Percentiles rank a stretch among this genome's conserved stretches.
These are phyloP conservation scores for Raphanus raphanistrum DNA, from an alignment of 345 rosid genomes.

Conservation along the genomic window DNA sequence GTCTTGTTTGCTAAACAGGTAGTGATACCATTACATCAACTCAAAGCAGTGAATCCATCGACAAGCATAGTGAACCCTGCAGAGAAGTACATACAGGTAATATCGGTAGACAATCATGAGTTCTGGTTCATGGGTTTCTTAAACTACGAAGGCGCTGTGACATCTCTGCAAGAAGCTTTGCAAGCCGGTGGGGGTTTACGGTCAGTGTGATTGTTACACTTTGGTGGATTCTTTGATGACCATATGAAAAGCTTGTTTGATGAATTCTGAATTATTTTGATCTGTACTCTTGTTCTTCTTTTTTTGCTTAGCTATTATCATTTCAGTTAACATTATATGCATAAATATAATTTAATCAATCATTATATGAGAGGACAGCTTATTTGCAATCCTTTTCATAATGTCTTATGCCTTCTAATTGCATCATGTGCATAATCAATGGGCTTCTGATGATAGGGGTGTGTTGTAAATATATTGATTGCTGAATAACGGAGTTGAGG, in stretches of 20 bases:
- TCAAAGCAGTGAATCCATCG: constrained; percentile 66
- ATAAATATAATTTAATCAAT: neutral
- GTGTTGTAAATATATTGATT: neutral
- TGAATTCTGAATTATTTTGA: constrained; percentile 14
- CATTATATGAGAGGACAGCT: neutral
- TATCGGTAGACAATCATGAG: constrained; percentile 58
- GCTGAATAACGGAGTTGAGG: neutral
- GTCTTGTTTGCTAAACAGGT: constrained; percentile 45
- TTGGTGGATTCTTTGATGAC: neutral
- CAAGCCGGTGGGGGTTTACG: constrained; percentile 15
- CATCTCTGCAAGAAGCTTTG: constrained; percentile 18
- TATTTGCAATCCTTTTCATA: neutral
- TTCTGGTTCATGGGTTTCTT: constrained; percentile 79
- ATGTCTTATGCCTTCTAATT: neutral
- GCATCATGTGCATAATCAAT: neutral
- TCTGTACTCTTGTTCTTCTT: neutral
- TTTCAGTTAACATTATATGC: constrained; percentile 14
- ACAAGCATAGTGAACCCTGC: constrained; percentile 54
- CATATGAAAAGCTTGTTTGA: neutral
- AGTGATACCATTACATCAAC: constrained; percentile 68
- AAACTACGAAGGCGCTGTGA: constrained; percentile 52
- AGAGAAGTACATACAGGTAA: constrained; percentile 64
- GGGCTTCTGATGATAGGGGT: neutral
- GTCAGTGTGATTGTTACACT: neutral
- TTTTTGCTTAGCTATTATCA: constrained; percentile 5